Evolutionary conservation across 1,284 basidiomycete genomes (phyloP), one percentile per base, ranked within the genome.

Genomic region (Microstroma glucosiphilum): DNA sequence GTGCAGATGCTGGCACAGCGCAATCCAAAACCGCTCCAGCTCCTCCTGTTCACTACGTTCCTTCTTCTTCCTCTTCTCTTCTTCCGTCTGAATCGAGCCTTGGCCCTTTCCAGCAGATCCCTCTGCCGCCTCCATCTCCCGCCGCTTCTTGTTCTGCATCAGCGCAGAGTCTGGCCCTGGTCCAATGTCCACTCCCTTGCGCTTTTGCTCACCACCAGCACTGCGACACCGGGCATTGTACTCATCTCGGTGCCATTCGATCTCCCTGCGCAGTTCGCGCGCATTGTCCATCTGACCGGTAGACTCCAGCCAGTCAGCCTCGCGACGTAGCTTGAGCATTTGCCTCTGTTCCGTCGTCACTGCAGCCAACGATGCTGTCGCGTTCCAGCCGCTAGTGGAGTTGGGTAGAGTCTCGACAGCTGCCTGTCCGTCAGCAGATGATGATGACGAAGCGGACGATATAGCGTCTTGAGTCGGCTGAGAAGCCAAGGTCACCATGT

Each of bases 1-100:
- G 30, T 37, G 30, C 60, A 78, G 64, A 59, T 76, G 71, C 2
- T 69, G 65, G 56, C 75, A 78, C n/a, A 78, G 56, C 1, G 74
- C 76, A 54, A 72, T 60, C 76, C 76, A 78, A 59, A 78, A 78
- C 4, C 67, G 57, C 58, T 77, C 71, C 12, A 78, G 63, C 42
- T 73, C 67, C 19, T 66, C 59, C 21, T 54, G 51, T 23, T 56
- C 51, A 59, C 59, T 60, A 43, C 42, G 48, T 21, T 57, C 63
- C 40, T 37, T 49, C 30, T 37, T 57, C 6, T 19, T 58, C n/a
- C 51, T 23, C 7, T 42, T 46, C 26, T 54, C 60, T 23, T n/a
- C 42, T 21, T 59, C 58, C 6, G 21, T 17, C 13, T 26, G 21
- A 40, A 57, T 19, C 51, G 57, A 41, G 12, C 25, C 56, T 17